These are phyloP conservation scores for Oryza meridionalis DNA, from an alignment of 176 grass and related monocot species.

Conservation along the genomic window DNA sequence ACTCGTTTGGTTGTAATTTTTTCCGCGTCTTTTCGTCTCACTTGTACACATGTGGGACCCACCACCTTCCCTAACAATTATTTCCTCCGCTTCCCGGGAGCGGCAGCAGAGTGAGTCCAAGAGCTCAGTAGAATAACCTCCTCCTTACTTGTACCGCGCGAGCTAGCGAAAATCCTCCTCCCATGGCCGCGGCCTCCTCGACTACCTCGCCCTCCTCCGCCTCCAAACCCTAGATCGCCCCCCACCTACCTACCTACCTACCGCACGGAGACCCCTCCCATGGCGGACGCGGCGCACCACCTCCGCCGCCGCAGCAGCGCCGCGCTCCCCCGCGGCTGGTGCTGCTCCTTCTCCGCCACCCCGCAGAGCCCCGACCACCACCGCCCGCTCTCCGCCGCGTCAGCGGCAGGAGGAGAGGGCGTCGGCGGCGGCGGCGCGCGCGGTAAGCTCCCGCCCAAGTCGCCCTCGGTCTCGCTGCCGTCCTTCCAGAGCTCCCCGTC, in stretches of 20 bases:
- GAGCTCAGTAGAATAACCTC: not conserved
- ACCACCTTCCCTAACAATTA: too few relatives aligned
- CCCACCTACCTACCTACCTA: not conserved
- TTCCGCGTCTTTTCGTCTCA: too few relatives aligned
- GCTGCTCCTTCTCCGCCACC: conserved; percentile 66
- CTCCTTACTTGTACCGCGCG: too few relatives aligned
- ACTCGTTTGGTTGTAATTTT: too few relatives aligned
- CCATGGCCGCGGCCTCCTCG: conserved; percentile 37
- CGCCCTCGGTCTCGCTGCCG: conserved; percentile 39
- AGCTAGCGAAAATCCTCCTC: not conserved
- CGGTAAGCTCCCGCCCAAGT: conserved; percentile 66
- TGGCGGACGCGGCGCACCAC: conserved; percentile 51
- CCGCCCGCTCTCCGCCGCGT: conserved; percentile 21
- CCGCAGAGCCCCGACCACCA: conserved; percentile 59
- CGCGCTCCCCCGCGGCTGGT: conserved; percentile 56
- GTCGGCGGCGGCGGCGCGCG: not conserved
- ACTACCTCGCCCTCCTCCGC: not conserved
- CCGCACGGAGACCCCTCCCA: not conserved
- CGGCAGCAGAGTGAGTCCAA: not conserved
- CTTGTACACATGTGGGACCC: too few relatives aligned
- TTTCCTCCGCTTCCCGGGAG: too few relatives aligned
- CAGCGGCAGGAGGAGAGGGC: not conserved
- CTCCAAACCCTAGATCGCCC: conserved; percentile 35
- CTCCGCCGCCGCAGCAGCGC: conserved; percentile 35
- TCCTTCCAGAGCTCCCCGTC: conserved; percentile 71